phyloP scores from a whole-genome alignment of 305 asterid species.

The Withania somnifera region DNA sequence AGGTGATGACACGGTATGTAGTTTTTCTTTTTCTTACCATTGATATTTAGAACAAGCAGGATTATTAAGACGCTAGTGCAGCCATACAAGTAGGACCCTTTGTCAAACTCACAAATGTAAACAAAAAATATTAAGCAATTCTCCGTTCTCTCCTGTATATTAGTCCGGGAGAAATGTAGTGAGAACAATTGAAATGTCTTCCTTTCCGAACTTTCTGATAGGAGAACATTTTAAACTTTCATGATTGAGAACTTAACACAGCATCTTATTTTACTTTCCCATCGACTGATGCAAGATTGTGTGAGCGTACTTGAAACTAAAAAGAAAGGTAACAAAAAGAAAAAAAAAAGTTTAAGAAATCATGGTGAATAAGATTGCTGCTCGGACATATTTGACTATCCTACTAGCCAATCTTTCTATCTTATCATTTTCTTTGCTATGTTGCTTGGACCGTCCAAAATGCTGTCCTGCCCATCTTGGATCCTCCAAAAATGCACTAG shows the following conservation, averaged over 20 bases:
- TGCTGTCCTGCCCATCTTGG: no score
- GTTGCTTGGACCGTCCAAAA: no score
- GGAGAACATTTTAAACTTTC: neutral
- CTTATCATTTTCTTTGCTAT: neutral
- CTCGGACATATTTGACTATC: neutral
- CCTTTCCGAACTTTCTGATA: neutral
- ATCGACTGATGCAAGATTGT: neutral
- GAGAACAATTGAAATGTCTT: neutral
- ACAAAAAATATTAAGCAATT: neutral
- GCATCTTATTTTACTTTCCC: neutral
- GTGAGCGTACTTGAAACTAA: neutral
- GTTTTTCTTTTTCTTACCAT: neutral
- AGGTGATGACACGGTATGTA: conserved; percentile 65
- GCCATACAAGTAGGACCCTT: neutral
- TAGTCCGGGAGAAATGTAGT: neutral
- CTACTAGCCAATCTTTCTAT: neutral
- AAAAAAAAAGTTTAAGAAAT: neutral
- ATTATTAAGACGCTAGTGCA: neutral
- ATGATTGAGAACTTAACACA: neutral
- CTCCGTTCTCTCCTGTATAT: neutral
- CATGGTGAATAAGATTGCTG: neutral
- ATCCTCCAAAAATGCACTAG: no score
- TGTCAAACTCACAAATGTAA: neutral
- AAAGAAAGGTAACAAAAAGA: neutral
- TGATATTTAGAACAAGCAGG: neutral